phyloP scores from a whole-genome alignment of 495 filamentous ascomycete species.

The Xylaria sp. region DNA sequence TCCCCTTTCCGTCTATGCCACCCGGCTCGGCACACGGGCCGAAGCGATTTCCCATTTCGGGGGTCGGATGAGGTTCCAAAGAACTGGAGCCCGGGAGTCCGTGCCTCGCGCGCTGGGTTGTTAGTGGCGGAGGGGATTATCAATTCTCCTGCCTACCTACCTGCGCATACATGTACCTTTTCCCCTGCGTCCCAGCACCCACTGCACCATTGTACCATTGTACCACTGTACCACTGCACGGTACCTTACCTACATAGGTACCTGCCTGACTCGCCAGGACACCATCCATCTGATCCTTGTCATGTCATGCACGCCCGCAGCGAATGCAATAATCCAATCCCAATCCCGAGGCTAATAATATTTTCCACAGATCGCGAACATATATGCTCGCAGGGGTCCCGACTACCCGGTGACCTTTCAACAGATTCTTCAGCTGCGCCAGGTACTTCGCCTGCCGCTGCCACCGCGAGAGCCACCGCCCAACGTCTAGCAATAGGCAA shows the following conservation, averaged over 20 bases:
- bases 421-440: not conserved
- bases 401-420: not conserved
- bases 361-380: slow-evolving; percentile 16
- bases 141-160: slow-evolving; percentile 16
- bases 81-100: not conserved
- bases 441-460: no score
- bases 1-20: not conserved
- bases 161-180: no score
- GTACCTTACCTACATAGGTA: no score
- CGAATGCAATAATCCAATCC: no score
- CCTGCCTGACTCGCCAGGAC: not conserved
- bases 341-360: slow-evolving; percentile 12
- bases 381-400: not conserved
- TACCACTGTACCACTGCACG: not conserved
- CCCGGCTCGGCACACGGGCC: not conserved
- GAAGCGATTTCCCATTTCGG: not conserved
- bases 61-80: not conserved
- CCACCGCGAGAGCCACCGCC: no score
- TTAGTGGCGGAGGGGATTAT: slow-evolving; percentile 14
- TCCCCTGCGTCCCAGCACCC: not conserved
- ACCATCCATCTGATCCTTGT: not conserved
- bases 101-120: not conserved
- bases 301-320: not conserved
- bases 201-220: not conserved
- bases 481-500: no score